A percentile compares a stretch with the other conserved stretches of the same genome.
phyloP scores from a whole-genome alignment of 129 eudicot genomes.

The Artemisia annua region DNA sequence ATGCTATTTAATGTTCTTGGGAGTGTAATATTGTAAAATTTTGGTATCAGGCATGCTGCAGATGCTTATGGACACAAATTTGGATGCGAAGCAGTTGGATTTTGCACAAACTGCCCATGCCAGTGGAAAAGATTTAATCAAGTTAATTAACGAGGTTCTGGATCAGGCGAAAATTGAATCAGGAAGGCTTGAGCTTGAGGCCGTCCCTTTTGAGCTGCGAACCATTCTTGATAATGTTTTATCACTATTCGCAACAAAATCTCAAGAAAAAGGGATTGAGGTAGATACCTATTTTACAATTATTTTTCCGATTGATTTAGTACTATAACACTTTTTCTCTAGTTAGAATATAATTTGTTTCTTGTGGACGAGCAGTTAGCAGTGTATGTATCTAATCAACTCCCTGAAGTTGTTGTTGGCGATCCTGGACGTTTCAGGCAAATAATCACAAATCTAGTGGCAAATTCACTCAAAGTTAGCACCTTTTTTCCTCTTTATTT shows the following conservation, averaged over 20 bases:
- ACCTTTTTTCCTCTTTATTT: constrained; percentile 25
- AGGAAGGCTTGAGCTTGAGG: constrained; percentile 88
- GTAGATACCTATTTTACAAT: constrained; percentile 27
- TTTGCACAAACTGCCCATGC: constrained; percentile 85
- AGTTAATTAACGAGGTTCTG: constrained; percentile 76
- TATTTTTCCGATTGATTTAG: not conserved
- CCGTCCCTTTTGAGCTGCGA: constrained; percentile 82
- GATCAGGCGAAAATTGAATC: constrained; percentile 99
- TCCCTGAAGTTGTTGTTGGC: constrained; percentile 84
- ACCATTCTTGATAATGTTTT: constrained; percentile 75
- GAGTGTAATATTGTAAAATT: not conserved
- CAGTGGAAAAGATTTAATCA: constrained; percentile 82
- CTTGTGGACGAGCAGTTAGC: constrained; percentile 61
- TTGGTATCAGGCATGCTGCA: constrained; percentile 78
- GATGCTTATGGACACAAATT: constrained; percentile 90
- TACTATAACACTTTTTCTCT: not conserved
- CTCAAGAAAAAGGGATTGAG: constrained; percentile 77
- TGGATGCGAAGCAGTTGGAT: constrained; percentile 68
- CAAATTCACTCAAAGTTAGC: constrained; percentile 83
- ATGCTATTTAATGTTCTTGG: not conserved
- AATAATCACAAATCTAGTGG: constrained; percentile 86
- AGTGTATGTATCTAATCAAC: constrained; percentile 74
- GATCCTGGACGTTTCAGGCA: constrained; percentile 91
- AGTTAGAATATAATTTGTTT: constrained; percentile 2
- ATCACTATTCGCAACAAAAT: constrained; percentile 70